Percentiles rank a stretch among this genome's conserved stretches.
These are phyloP conservation scores for Tulasnella sp. DNA, from an alignment of 768 basidiomycete genomes.

Conservation along the genomic window DNA sequence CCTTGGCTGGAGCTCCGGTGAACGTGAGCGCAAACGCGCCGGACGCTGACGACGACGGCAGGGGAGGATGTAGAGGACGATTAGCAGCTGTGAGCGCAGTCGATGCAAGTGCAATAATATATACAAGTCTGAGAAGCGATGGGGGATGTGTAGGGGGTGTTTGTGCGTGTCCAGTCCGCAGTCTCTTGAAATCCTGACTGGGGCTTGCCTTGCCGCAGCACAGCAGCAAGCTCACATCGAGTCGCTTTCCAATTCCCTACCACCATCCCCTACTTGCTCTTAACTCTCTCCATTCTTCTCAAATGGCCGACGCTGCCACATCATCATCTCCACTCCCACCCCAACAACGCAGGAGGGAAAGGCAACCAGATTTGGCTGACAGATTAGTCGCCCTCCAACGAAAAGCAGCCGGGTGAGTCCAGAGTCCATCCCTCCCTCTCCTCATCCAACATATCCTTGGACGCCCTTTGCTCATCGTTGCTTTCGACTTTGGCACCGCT, in stretches of 20 bases:
- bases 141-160: not conserved
- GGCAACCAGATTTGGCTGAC: slow-evolving; percentile 40
- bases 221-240: not conserved
- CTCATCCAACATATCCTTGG: not conserved
- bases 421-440: not conserved
- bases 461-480: slow-evolving; percentile 9
- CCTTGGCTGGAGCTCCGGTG: no score
- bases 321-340: not conserved
- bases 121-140: not conserved
- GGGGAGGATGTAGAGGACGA: no score
- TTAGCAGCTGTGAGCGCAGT: no score
- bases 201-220: not conserved
- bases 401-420: slow-evolving; percentile 44
- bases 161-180: not conserved
- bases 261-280: not conserved
- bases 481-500: not conserved
- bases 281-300: not conserved
- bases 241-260: not conserved
- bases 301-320: not conserved
- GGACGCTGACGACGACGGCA: no score
- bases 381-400: slow-evolving; percentile 57
- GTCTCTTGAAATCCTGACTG: not conserved
- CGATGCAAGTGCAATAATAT: no score
- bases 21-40: no score
- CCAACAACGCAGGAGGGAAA: not conserved